phyloP scores from a whole-genome alignment of 371 early-diverging fungal species.

The Saksenaea oblongispora region DNA sequence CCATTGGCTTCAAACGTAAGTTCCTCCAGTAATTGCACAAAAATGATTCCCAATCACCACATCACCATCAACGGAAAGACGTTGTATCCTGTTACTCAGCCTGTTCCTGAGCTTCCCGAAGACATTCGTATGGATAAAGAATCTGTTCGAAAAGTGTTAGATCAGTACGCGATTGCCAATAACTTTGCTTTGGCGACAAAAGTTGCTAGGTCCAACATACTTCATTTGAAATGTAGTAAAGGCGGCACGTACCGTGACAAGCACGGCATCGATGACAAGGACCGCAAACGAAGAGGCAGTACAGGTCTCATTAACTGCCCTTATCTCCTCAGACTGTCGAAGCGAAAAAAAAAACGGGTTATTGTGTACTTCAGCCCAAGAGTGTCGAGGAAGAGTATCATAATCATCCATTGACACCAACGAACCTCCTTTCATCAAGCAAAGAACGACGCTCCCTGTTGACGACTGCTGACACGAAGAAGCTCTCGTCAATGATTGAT shows the following conservation, averaged over 20 bases:
- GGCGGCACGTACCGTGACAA: not conserved
- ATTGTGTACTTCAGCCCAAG: not conserved
- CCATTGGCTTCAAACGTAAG: too few species aligned
- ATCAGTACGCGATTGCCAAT: not conserved
- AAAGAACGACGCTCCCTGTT: not conserved
- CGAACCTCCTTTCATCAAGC: not conserved
- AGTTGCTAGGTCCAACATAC: not conserved
- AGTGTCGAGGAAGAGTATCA: not conserved
- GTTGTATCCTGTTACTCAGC: not conserved
- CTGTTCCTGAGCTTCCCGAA: not conserved
- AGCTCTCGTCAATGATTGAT: too few species aligned
- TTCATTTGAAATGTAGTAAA: not conserved
- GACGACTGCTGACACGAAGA: not conserved
- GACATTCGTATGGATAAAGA: not conserved
- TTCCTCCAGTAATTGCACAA: too few species aligned
- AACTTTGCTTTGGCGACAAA: not conserved
- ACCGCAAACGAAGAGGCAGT: not conserved
- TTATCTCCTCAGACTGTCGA: not conserved
- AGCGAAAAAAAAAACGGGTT: not conserved
- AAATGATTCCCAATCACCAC: too few species aligned
- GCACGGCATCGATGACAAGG: not conserved
- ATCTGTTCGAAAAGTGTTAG: not conserved
- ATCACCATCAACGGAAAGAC: not conserved
- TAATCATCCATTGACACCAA: not conserved
- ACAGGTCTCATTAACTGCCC: not conserved